phyloP scores from a whole-genome alignment of 306 rosid genomes.

The Prunus persica region Prunus_persica_NCBIv2 NC_034013.1:599501-600000 shows the following conservation, averaged over 20 bases:
- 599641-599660: no score
- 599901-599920: slow-evolving; percentile 23
- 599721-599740: background rate
- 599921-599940: background rate
- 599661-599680: background rate
- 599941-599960: no score
- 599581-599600: slow-evolving; percentile 16
- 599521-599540: slow-evolving; percentile 24
- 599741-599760: slow-evolving; percentile 30
- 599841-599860: slow-evolving; percentile 25
- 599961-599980: background rate
- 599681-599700: no score
- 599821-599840: slow-evolving; percentile 9
- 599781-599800: slow-evolving; percentile 23
- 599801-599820: slow-evolving; percentile 28
- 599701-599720: no score
- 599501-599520: slow-evolving; percentile 31
- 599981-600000: slow-evolving; percentile 27
- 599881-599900: slow-evolving; percentile 36
- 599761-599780: slow-evolving; percentile 27
- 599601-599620: background rate
- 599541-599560: slow-evolving; percentile 36
- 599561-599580: slow-evolving; percentile 16
- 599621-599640: background rate
- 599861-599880: slow-evolving; percentile 29